Percentiles rank a stretch among this genome's conserved stretches.
Evolutionary conservation across 2,329 filamentous ascomycete species (phyloP).

Genomic region (Paramyrothecium roridum): DNA sequence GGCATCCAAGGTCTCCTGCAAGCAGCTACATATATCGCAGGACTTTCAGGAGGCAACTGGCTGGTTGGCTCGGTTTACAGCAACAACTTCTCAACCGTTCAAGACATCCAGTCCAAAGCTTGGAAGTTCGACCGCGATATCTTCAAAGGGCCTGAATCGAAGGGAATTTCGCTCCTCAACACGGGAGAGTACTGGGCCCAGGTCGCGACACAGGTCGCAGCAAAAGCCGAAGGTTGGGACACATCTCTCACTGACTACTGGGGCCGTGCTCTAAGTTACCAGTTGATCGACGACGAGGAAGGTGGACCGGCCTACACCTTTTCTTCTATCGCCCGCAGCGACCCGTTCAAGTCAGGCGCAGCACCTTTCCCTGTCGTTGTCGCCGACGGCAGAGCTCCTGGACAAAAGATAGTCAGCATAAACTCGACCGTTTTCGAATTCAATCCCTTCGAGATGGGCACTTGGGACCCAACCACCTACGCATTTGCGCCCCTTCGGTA

Average conservation of each 20-base stretch:
- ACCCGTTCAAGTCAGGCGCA: neutral
- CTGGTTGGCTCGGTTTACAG: neutral
- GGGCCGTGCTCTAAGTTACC: neutral
- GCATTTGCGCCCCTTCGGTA: neutral
- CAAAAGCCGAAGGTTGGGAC: neutral
- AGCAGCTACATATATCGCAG: neutral
- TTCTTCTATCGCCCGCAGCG: neutral
- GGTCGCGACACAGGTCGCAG: neutral
- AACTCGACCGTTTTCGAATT: neutral
- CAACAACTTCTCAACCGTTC: neutral
- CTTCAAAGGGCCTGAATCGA: neutral
- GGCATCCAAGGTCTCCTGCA: neutral
- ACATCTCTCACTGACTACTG: neutral
- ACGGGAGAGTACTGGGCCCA: slow-evolving; percentile 20
- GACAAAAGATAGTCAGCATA: neutral
- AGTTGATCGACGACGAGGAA: neutral
- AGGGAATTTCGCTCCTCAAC: slow-evolving; percentile 12
- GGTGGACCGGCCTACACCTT: neutral
- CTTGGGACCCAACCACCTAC: neutral
- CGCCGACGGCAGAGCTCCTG: neutral
- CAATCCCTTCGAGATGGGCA: neutral
- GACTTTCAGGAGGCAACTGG: neutral
- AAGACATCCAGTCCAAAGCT: neutral
- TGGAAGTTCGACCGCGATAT: neutral
- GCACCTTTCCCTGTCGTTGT: neutral